Percentiles rank a stretch among this genome's conserved stretches.
phyloP scores from a whole-genome alignment of 2,329 filamentous ascomycete species.

The Monosporascus sp. region DNA sequence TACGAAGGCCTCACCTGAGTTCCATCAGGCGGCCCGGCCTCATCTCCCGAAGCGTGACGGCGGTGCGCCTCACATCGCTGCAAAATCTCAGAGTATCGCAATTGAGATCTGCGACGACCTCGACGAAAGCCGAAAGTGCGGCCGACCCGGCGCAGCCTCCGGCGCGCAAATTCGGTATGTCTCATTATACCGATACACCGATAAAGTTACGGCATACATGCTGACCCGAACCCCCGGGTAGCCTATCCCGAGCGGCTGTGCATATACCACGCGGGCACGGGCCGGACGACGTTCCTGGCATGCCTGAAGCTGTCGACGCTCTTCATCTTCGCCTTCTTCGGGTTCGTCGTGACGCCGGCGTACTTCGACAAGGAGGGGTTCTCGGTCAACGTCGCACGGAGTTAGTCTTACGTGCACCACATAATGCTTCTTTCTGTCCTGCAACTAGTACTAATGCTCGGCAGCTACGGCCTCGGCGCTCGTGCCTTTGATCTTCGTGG shows the following conservation, averaged over 20 bases:
- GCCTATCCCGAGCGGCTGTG: constrained; percentile 51
- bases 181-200: background rate
- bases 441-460: background rate
- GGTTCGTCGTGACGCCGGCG: constrained; percentile 56
- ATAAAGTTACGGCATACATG: no score
- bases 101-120: constrained; percentile 15
- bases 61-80: constrained; percentile 3
- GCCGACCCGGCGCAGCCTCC: constrained; percentile 1
- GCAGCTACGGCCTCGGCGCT: constrained; percentile 56
- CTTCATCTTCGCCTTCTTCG: constrained; percentile 63
- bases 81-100: constrained; percentile 1
- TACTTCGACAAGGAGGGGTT: constrained; percentile 39
- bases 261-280: constrained; percentile 71
- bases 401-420: constrained; percentile 9
- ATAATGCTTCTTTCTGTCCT: background rate
- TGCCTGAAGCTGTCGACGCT: constrained; percentile 68
- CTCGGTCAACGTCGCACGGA: constrained; percentile 16
- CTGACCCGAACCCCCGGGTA: no score
- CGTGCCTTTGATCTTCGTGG: constrained; percentile 60
- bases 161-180: constrained; percentile 11
- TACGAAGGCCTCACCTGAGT: constrained; percentile 11
- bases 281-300: constrained; percentile 62
- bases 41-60: constrained; percentile 1
- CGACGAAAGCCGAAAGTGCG: constrained; percentile 7
- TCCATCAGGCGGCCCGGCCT: constrained; percentile 3